Percentiles rank a stretch among this genome's conserved stretches.
phyloP scores from a whole-genome alignment of 2,329 filamentous ascomycete genomes.

The Colletotrichum tamarilloi region DNA sequence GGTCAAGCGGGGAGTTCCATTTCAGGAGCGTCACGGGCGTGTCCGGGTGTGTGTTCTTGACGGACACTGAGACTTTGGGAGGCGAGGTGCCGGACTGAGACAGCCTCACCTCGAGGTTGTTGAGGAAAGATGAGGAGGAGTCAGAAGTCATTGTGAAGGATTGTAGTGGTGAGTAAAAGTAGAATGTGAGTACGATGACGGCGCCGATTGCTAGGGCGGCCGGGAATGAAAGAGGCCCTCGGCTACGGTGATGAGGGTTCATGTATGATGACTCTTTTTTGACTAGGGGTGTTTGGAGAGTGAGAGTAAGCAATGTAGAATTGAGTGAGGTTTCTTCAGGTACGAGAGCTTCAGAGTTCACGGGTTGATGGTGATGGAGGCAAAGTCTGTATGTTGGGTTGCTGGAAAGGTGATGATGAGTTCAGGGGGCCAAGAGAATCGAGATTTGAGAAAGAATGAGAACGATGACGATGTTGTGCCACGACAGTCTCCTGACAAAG shows the following conservation, averaged over 20 bases:
- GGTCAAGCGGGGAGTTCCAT: conserved; percentile 57
- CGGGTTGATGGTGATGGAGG: not conserved
- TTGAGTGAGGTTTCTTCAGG: not conserved
- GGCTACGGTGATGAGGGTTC: conserved; percentile 3
- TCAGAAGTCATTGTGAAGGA: not conserved
- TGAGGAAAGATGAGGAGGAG: not conserved
- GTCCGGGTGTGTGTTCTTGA: conserved; percentile 51
- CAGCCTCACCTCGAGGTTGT: not conserved
- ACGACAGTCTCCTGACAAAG: not conserved
- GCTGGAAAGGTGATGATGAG: not conserved
- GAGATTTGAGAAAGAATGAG: not conserved
- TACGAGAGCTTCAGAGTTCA: not conserved
- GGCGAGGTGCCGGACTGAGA: not conserved
- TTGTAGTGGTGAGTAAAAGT: not conserved
- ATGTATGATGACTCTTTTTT: not conserved
- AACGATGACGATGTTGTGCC: not conserved
- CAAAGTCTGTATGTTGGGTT: not conserved
- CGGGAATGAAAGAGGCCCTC: conserved; percentile 7
- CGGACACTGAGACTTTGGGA: conserved; percentile 43
- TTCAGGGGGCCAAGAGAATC: not conserved
- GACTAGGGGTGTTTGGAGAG: not conserved
- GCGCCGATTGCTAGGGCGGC: conserved; percentile 5
- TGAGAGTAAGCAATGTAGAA: not conserved
- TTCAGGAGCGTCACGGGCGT: conserved; percentile 52
- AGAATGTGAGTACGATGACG: conserved; percentile 4